These are phyloP conservation scores for Boletus patriciae DNA, from an alignment of 768 basidiomycete genomes.

Conservation along the genomic window DNA sequence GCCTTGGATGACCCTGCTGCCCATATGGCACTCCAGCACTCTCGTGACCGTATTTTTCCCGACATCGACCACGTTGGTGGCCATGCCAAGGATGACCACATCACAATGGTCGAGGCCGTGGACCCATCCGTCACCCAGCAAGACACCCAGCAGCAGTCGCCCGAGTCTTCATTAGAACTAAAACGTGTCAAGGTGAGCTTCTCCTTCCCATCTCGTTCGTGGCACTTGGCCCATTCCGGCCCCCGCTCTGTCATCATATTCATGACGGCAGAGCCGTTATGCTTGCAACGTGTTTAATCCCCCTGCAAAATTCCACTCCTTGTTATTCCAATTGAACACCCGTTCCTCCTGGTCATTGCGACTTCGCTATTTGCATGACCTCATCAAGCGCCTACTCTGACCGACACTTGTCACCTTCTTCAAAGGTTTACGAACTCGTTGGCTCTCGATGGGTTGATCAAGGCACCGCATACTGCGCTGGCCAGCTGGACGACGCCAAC, in stretches of 20 bases:
- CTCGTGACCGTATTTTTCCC: conserved; percentile 34
- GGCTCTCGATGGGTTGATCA: conserved; percentile 92
- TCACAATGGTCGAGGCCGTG: conserved; percentile 36
- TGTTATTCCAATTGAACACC: conserved; percentile 19
- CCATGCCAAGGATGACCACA: conserved; percentile 33
- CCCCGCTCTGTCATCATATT: conserved; percentile 22
- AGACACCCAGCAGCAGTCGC: conserved; percentile 59
- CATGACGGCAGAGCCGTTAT: conserved; percentile 23
- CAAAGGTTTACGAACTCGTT: conserved; percentile 91
- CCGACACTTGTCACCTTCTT: conserved; percentile 27
- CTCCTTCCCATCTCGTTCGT: conserved; percentile 20
- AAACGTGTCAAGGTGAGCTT: conserved; percentile 80
- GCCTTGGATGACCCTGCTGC: conserved; percentile 26
- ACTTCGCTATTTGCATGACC: conserved; percentile 29
- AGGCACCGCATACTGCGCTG: conserved; percentile 95
- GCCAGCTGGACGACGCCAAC: conserved; percentile 75
- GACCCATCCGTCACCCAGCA: conserved; percentile 45
- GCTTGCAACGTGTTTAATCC: conserved; percentile 25
- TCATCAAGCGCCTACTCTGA: conserved; percentile 33
- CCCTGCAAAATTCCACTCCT: conserved; percentile 8
- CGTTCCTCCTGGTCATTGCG: conserved; percentile 20
- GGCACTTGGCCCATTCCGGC: conserved; percentile 13
- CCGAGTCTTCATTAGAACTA: conserved; percentile 68
- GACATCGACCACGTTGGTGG: conserved; percentile 37
- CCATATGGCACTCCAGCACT: conserved; percentile 30